These are phyloP conservation scores for Glycyrrhiza uralensis DNA, from an alignment of 306 rosid genomes.

Conservation along the genomic window DNA sequence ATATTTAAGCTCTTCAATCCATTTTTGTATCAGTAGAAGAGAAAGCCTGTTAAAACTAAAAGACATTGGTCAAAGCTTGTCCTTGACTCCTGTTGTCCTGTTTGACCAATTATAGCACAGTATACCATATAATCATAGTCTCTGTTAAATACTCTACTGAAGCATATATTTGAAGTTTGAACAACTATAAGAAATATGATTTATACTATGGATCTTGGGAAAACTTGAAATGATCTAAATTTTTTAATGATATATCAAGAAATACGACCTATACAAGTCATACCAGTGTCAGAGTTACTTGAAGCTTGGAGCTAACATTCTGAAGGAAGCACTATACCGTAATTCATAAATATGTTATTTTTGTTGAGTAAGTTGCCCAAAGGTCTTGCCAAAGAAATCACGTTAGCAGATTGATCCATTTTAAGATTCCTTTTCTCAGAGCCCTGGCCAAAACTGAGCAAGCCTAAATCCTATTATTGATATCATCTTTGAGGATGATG, in stretches of 20 bases:
- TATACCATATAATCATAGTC: background rate
- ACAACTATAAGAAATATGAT: background rate
- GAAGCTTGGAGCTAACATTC: background rate
- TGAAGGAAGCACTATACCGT: background rate
- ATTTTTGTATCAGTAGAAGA: background rate
- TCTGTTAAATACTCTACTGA: background rate
- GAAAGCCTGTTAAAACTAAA: slow-evolving; percentile 10
- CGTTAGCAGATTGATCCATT: background rate
- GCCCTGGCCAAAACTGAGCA: background rate
- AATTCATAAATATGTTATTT: background rate
- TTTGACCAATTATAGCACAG: background rate
- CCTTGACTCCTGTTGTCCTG: background rate
- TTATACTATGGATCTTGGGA: background rate
- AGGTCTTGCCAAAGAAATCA: background rate
- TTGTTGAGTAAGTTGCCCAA: background rate
- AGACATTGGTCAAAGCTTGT: background rate
- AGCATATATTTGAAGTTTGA: background rate
- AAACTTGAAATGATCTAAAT: background rate
- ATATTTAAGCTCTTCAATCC: background rate
- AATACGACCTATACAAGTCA: background rate
- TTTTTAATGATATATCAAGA: background rate
- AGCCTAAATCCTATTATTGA: background rate
- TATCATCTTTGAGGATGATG: background rate
- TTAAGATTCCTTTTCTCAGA: background rate
- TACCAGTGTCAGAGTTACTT: background rate